Evolutionary conservation across 2,329 filamentous ascomycete species (phyloP).

Genomic region (Fusarium longipes): DNA sequence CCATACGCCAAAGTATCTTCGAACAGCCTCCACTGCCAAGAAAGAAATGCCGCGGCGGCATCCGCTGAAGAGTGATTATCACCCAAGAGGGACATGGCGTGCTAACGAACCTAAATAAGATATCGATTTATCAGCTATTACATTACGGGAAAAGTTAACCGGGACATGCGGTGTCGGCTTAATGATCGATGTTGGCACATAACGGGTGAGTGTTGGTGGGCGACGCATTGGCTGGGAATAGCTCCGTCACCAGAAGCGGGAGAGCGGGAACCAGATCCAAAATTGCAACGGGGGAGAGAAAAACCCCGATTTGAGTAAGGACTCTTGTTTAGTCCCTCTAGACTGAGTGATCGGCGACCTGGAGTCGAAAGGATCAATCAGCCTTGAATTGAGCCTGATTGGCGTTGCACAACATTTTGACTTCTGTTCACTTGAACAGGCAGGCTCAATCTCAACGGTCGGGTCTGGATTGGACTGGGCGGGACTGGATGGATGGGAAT

Average conservation of each 20-base stretch:
- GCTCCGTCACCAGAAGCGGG: constrained; percentile 13
- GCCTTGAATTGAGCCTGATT: neutral
- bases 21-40: neutral
- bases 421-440: constrained; percentile 14
- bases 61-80: neutral
- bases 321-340: neutral
- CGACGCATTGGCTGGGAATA: constrained; percentile 21
- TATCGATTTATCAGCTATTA: neutral
- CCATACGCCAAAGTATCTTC: neutral
- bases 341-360: neutral
- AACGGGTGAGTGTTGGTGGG: constrained; percentile 6
- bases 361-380: neutral
- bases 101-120: neutral
- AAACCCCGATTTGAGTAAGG: constrained; percentile 29
- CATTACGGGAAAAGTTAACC: neutral
- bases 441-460: constrained; percentile 16
- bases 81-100: constrained; percentile 4
- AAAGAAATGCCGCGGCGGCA: neutral
- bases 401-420: constrained; percentile 3
- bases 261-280: constrained; percentile 36
- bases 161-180: constrained; percentile 1
- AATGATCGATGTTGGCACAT: constrained; percentile 13
- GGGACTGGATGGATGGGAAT: neutral
- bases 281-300: neutral
- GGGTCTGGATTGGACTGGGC: neutral